Evolutionary conservation across 2,329 filamentous ascomycete species (phyloP), one percentile per base, ranked within the genome.

Genomic region (Pyrenophora graminea): DNA sequence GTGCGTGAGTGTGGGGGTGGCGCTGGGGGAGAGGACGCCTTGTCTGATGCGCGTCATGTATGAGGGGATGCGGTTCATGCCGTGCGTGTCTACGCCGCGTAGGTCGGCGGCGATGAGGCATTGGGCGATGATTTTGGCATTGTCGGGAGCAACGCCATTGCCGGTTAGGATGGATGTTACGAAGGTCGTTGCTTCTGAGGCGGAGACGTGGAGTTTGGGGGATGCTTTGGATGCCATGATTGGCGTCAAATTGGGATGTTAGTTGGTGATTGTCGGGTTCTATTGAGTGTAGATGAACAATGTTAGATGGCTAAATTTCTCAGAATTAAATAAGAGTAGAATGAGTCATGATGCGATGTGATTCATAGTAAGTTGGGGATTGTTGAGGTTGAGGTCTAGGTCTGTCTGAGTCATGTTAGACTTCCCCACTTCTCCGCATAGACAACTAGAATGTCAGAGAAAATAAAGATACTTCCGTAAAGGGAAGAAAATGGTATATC

Each of bases 51-150:
- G 86, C 41, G 83, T 80, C 76, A 91, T 82, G 75, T 93, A 93
- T 0, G 86, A 89, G 0, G 88, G 88, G 37, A 93, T 84, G 4
- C 90, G 85, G 69, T 90, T 90, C 69, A 89, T 84, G 53, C 86
- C 90, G 67, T 93, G 89, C 0, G 88, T 90, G 66, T 93, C 89
- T n/a, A 91, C 85, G 46, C 89, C 89, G 23, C 89, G 85, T 0
- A 92, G 81, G 61, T 93, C 89, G 9, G 89, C 89, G 23, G 83
- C 82, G 1, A 92, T 80, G 1, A 93, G 82, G 55, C 86, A 88
- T 55, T 76, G 74, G 13, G 88, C 85, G 12, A 91, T 74, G 32
- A 85, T 84, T 3, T 72, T 57, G 4, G 89, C 87, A 56, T 89
- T 81, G 1, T 77, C 68, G 0, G 70, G 44, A 0, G 85, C 72